These are phyloP conservation scores for Penicillium paradoxum DNA, from an alignment of 495 filamentous ascomycete species.

Conservation along the genomic window DNA sequence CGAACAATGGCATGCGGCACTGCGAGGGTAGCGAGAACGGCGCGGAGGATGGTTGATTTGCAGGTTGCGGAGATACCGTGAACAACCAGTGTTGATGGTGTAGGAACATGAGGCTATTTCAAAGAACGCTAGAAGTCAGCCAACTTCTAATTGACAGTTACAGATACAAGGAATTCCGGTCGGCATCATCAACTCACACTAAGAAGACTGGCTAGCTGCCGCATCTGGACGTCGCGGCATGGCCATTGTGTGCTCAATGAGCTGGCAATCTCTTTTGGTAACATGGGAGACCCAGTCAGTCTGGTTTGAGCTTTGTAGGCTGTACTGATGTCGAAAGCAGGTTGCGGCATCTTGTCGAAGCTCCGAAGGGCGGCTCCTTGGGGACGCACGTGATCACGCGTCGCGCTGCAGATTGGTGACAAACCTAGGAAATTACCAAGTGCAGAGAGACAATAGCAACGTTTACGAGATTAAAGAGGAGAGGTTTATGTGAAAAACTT, in stretches of 20 bases:
- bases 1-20: conserved; percentile 67
- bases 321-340: neutral
- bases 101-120: conserved; percentile 36
- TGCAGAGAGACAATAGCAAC: neutral
- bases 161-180: neutral
- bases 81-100: conserved; percentile 60
- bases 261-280: conserved; percentile 33
- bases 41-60: conserved; percentile 66
- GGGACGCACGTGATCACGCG: conserved; percentile 7
- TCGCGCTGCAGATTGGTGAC: neutral
- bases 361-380: conserved; percentile 7
- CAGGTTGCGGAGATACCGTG: conserved; percentile 92
- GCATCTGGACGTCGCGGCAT: conserved; percentile 60
- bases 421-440: neutral
- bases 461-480: neutral
- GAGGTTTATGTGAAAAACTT: neutral
- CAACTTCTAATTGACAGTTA: neutral
- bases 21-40: conserved; percentile 52
- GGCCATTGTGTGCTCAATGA: conserved; percentile 52
- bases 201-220: conserved; percentile 58
- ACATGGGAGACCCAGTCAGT: conserved; percentile 17
- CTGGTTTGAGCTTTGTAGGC: neutral
- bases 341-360: neutral
- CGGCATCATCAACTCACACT: conserved; percentile 40
- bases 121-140: conserved; percentile 10